A percentile compares a stretch with the other conserved stretches of the same genome.
Evolutionary conservation across 129 eudicot genomes (phyloP).

Genomic region (Centella asiatica): DNA sequence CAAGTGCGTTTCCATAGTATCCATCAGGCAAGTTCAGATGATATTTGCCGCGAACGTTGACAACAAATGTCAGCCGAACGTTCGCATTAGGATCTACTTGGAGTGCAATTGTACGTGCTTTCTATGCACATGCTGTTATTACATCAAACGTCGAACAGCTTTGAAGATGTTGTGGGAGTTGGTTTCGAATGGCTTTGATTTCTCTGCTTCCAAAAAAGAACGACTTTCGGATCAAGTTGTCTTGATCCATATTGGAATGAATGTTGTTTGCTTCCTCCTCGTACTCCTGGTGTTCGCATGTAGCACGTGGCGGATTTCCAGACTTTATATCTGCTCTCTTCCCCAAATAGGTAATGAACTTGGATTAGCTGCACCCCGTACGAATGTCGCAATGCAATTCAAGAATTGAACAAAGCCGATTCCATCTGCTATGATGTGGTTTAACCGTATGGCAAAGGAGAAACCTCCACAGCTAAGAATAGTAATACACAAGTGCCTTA

Average conservation of each 20-base stretch:
- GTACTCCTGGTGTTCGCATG: slow-evolving; percentile 1
- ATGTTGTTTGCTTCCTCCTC: not conserved
- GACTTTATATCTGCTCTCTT: not conserved
- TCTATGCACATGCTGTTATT: slow-evolving; percentile 27
- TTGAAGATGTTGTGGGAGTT: slow-evolving; percentile 1
- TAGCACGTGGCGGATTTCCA: not conserved
- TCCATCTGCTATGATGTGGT: slow-evolving; percentile 17
- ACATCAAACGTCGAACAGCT: slow-evolving; percentile 20
- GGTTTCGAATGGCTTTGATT: not conserved
- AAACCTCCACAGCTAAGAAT: slow-evolving; percentile 32
- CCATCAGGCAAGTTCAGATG: slow-evolving; percentile 5
- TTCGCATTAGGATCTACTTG: slow-evolving; percentile 22
- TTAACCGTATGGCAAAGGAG: slow-evolving; percentile 12
- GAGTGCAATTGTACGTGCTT: slow-evolving; percentile 28
- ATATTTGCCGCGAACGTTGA: not conserved
- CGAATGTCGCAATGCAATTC: slow-evolving; percentile 2
- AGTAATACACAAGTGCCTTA: slow-evolving; percentile 29
- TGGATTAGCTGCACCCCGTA: not conserved
- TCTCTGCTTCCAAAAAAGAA: slow-evolving; percentile 18
- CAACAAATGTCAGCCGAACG: slow-evolving; percentile 4
- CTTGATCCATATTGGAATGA: not conserved
- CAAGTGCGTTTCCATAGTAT: slow-evolving; percentile 25
- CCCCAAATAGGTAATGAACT: not conserved
- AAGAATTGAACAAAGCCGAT: slow-evolving; percentile 9
- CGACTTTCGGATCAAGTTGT: not conserved